These are phyloP conservation scores for Aspergillus fumigatiaffinis DNA, from an alignment of 2,329 filamentous ascomycete species.

Conservation along the genomic window DNA sequence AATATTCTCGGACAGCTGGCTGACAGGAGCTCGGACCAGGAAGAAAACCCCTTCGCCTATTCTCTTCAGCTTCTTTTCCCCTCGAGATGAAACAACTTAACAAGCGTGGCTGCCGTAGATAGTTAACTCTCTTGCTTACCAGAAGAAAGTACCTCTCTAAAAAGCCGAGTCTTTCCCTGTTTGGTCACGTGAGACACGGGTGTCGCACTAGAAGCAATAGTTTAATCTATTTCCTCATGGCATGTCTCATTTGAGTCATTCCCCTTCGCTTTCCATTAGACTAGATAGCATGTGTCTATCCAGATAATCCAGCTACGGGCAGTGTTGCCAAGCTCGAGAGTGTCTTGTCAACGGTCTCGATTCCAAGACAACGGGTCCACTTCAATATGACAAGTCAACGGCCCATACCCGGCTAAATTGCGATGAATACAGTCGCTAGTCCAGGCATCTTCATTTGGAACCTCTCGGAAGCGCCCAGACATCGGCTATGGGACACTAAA, in stretches of 20 bases:
- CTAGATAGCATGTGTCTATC: neutral
- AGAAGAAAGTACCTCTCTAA: neutral
- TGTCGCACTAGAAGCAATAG: neutral
- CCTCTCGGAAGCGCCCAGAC: neutral
- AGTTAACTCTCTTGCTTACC: neutral
- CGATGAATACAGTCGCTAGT: neutral
- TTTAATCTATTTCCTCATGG: neutral
- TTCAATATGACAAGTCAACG: neutral
- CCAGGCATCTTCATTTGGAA: neutral
- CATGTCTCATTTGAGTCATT: neutral
- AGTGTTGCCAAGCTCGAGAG: neutral
- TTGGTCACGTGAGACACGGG: neutral
- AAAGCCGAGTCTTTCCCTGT: neutral
- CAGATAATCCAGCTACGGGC: neutral
- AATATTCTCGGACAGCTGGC: neutral
- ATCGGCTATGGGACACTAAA: neutral
- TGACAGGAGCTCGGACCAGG: neutral
- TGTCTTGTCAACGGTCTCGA: neutral
- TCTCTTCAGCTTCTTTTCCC: neutral
- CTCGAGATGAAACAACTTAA: neutral
- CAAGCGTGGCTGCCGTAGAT: neutral
- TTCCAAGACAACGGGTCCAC: neutral
- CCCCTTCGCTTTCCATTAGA: neutral
- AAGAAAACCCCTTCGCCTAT: neutral
- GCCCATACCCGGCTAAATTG: neutral